Base-by-base conservation (phyloP, 2,329 filamentous ascomycete species). In the Aspergillus oerlinghausenensis region DNA sequence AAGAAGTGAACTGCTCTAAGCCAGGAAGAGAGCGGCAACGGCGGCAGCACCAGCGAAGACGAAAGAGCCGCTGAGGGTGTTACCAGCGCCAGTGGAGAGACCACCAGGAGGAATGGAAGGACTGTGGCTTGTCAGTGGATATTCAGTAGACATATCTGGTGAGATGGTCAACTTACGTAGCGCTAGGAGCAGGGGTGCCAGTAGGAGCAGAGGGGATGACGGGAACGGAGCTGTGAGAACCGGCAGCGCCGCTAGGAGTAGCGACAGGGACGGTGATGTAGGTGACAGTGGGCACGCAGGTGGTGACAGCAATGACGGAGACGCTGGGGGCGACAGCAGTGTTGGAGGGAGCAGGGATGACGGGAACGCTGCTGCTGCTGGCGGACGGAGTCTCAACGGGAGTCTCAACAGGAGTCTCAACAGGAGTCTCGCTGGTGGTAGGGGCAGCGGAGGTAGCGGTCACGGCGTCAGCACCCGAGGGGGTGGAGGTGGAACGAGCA, bases 211-310 rank as follows among this genome's bases (percentile, higher is more conserved):
- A 60, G 48, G 64, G 63, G 59, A 56, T 57, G 51, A 65, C 60
- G 49, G 63, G 57, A 55, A 56, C 54, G 55, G 59, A 65, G 38
- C 51, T 49, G 51, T 58, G 47, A n/a, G 51, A 23, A 43, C 54
- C 54, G 38, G 55, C 45, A 56, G 60, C 52, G 43, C 51, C 43
- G 49, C 49, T 53, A 48, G 57, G 29, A 48, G 47, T 40, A 43
- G 55, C 29, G 23, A 57, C 55, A 32, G 59, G 53, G 50, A 65
- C 55, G 51, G 65, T 66, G 63, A 69, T 57, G 64, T 67, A 63
- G 63, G 56, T 70, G 64, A 68, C 67, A 60, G 65, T 70, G 55
- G 68, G 68, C 19, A 70, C 58, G 58, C 68, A 70, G 63, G 68
- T 70, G 65, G 67, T 67, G 55, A 68, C 60, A 49, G 68, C 58